Conservation (phyloP, 345 rosid genomes). For the Clarkia xantiana region DNA sequence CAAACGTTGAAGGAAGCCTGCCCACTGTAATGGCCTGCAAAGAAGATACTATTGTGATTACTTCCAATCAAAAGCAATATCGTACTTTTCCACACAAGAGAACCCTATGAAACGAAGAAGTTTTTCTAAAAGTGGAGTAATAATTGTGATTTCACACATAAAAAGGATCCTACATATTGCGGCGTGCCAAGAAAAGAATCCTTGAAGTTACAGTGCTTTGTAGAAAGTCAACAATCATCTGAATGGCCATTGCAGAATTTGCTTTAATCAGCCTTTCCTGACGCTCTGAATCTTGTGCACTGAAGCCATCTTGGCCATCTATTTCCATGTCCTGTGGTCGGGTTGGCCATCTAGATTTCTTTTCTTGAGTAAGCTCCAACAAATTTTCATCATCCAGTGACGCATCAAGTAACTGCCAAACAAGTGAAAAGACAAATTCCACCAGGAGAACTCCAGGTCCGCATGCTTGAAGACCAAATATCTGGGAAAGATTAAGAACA, state of each 20-base stretch:
- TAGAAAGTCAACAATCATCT: conserved; percentile 61
- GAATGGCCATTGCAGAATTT: conserved; percentile 65
- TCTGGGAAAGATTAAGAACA: conserved; percentile 61
- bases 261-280: conserved; percentile 34
- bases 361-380: conserved; percentile 50
- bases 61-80: background rate
- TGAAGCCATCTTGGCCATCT: conserved; percentile 29
- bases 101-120: no score
- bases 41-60: conserved; percentile 1
- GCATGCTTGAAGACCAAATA: conserved; percentile 38
- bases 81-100: no score
- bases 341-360: conserved; percentile 46
- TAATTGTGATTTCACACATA: no score
- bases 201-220: conserved; percentile 55
- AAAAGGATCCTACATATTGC: conserved; percentile 52
- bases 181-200: conserved; percentile 63
- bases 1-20: conserved; percentile 44
- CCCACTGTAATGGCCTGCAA: conserved; percentile 72
- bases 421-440: conserved; percentile 58
- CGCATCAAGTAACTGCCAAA: conserved; percentile 90
- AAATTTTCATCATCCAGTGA: conserved; percentile 83
- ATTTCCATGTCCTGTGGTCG: conserved; percentile 45
- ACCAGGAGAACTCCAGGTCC: conserved; percentile 66
- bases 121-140: no score
- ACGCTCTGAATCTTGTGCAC: conserved; percentile 39